Evolutionary conservation across 139 green algal species (phyloP), one percentile per base, ranked within the genome.

Genomic region (Zygnema cylindricum): DNA sequence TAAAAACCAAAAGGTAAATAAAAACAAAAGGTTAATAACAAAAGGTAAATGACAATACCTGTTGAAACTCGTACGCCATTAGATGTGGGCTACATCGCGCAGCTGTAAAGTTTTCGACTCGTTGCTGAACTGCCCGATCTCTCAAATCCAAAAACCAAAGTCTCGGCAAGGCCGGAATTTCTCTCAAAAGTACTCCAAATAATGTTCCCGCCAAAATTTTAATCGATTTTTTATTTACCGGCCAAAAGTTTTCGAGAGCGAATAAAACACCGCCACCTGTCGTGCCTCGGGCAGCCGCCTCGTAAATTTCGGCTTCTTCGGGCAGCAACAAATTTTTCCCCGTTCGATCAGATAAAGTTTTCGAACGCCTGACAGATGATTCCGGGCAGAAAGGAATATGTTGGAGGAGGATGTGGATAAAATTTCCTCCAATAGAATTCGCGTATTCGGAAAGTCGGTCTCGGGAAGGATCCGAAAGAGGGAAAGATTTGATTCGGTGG

Each of bases 31-130:
- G 75, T 25, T 32, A 81, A 36, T 54, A 3, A n/a, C 30, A 22
- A 86, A 35, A 39, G 2, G 79, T 2, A 38, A 1, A 35, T 21
- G 33, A 35, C 43, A 30, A 22, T 41, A 92, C 87, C 36, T 92
- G 82, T 3, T 49, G 90, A 23, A 98, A 92, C 92, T 98, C 96
- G 0, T 88, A 85, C 0, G 93, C 91, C n/a, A 99, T 88, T 89
- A 98, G 91, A 43, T 87, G 85, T 0, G 95, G 94, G 49, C 93
- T 96, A 88, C 97, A 96, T 7, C 82, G 75, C 7, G 77, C 85
- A 23, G 89, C 82, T 0, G 97, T 98, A 93, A 98, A 98, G 0
- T 57, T 82, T 90, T 98, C 95, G n/a, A 98, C 85, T 0, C 94
- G 91, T 1, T 87, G 77, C 0, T 92, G 93, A 7, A 93, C 78